Percentiles rank a stretch among this genome's conserved stretches.
Evolutionary conservation across 73 alveolate species (phyloP).

Genomic region (Blepharisma stoltei): DNA sequence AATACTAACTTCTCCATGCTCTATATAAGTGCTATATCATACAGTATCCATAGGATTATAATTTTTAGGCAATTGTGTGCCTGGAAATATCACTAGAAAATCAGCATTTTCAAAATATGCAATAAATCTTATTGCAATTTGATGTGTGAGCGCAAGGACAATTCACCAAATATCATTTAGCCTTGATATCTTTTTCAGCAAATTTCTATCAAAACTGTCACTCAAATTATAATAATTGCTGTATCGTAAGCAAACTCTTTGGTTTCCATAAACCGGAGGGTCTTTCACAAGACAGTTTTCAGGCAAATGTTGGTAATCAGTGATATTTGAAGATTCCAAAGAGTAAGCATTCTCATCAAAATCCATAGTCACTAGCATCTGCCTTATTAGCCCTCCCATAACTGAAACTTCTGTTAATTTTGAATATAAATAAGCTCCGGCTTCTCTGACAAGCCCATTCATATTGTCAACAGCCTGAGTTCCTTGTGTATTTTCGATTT

Average conservation of each 20-base stretch:
- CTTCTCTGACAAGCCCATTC: neutral
- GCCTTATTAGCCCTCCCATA: neutral
- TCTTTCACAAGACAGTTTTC: neutral
- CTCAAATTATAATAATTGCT: slow-evolving; percentile 2
- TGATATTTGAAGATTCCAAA: neutral
- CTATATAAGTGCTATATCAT: neutral
- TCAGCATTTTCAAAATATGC: neutral
- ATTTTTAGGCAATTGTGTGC: neutral
- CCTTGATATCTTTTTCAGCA: neutral
- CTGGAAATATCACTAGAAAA: neutral
- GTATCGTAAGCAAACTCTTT: neutral
- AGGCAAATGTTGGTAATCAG: neutral
- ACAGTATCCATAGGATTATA: neutral
- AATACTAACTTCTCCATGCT: neutral
- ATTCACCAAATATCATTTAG: neutral
- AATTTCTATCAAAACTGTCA: neutral
- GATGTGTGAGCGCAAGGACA: neutral
- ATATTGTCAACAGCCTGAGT: slow-evolving; percentile 1
- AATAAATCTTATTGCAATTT: neutral
- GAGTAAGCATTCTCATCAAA: neutral
- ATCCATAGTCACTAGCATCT: neutral
- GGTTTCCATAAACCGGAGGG: neutral
- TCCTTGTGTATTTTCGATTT: slow-evolving; percentile 7
- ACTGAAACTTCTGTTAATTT: neutral
- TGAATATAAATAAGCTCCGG: neutral